These are phyloP conservation scores for Oryza australiensis DNA, from an alignment of 176 grass and related monocot species.

Conservation along the genomic window DNA sequence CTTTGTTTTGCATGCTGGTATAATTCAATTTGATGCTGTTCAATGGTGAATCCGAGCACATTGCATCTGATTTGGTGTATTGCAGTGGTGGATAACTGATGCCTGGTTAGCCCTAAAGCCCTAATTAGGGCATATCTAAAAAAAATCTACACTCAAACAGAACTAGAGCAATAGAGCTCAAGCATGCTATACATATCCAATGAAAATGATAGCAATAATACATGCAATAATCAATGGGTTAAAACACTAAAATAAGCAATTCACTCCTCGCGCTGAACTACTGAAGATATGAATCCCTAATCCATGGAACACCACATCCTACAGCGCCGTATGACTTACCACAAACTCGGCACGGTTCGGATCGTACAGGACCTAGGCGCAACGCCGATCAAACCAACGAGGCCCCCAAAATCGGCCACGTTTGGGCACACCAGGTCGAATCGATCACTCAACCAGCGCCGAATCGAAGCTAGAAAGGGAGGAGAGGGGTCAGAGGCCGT, in stretches of 20 bases:
- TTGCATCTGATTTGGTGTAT: neutral
- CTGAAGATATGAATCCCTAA: neutral
- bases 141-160: neutral
- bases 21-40: neutral
- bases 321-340: neutral
- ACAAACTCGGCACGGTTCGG: neutral
- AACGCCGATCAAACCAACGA: constrained; percentile 12
- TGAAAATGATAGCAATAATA: neutral
- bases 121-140: neutral
- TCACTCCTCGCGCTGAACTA: neutral
- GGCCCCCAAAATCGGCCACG: neutral
- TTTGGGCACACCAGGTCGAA: neutral
- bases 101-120: neutral
- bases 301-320: neutral
- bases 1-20: neutral
- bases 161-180: constrained; percentile 2
- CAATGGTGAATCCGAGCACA: neutral
- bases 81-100: neutral
- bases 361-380: constrained; percentile 17
- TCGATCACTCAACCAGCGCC: constrained; percentile 6
- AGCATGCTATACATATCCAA: constrained; percentile 13
- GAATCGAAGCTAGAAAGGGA: neutral
- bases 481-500: neutral
- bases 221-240: constrained; percentile 5
- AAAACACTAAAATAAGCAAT: constrained; percentile 12